phyloP scores from a whole-genome alignment of 148 eudicot genomes.

The Vaccinium corymbosum region DNA sequence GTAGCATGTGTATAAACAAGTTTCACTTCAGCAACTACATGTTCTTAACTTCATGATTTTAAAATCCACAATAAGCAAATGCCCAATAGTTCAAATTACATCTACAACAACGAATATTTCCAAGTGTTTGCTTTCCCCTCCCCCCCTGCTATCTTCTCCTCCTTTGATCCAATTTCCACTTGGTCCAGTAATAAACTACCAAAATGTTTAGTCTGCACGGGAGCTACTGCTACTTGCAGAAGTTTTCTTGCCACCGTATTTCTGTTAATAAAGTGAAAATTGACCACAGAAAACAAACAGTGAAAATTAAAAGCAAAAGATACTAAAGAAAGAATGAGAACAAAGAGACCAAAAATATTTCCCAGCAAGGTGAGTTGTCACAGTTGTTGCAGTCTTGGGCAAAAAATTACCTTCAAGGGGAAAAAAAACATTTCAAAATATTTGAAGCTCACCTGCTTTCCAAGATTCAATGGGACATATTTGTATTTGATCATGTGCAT shows the following conservation, averaged over 20 bases:
- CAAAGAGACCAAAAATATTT: background rate
- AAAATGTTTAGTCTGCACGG: conserved; percentile 5
- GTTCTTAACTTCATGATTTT: background rate
- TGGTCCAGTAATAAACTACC: background rate
- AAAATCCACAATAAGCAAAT: background rate
- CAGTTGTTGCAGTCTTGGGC: background rate
- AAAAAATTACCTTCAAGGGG: background rate
- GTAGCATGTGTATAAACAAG: background rate
- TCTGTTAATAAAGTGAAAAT: background rate
- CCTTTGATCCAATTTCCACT: background rate
- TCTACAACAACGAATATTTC: conserved; percentile 7
- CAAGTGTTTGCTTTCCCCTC: background rate
- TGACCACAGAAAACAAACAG: background rate
- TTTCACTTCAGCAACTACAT: background rate
- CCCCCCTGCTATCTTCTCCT: background rate
- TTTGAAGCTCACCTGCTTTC: conserved; percentile 61
- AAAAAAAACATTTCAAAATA: background rate
- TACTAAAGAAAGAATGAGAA: background rate
- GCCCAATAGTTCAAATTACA: background rate
- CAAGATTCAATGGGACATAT: conserved; percentile 71
- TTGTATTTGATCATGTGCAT: conserved; percentile 81
- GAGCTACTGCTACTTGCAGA: conserved; percentile 2
- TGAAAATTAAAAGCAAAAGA: background rate
- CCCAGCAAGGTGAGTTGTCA: background rate
- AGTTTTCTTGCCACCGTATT: conserved; percentile 8